These are phyloP conservation scores for Gryganskiella cystojenkinii DNA, from an alignment of 192 early-diverging fungal genomes.

Conservation along the genomic window DNA sequence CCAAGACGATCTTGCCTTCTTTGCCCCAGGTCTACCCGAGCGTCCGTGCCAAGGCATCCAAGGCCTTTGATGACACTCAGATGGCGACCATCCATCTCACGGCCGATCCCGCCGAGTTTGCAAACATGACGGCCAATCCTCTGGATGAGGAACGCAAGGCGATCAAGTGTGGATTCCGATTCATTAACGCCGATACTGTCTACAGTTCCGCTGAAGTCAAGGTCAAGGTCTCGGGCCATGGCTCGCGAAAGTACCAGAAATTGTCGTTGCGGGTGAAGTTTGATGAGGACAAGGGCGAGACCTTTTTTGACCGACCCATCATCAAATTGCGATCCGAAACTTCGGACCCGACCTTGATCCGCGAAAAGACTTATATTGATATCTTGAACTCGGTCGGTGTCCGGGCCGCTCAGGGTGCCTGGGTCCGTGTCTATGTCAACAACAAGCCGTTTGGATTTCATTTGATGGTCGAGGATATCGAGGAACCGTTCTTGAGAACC, in stretches of 20 bases:
- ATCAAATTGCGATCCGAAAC: conserved; percentile 49
- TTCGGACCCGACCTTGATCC: conserved; percentile 48
- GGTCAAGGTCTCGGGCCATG: conserved; percentile 55
- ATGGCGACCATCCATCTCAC: conserved; percentile 52
- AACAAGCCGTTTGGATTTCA: conserved; percentile 50
- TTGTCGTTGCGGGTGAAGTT: conserved; percentile 54
- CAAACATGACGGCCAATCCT: conserved; percentile 41
- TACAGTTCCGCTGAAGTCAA: conserved; percentile 33
- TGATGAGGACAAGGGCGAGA: conserved; percentile 24
- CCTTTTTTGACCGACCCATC: conserved; percentile 39
- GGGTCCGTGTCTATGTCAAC: conserved; percentile 52
- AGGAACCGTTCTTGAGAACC: conserved; percentile 33
- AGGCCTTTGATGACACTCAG: conserved; percentile 48
- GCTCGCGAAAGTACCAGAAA: conserved; percentile 47
- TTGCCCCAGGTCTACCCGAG: conserved; percentile 19
- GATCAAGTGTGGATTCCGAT: conserved; percentile 31
- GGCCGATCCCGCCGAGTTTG: conserved; percentile 23
- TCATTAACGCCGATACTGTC: conserved; percentile 25
- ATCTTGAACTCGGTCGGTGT: conserved; percentile 29
- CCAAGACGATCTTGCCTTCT: conserved; percentile 12
- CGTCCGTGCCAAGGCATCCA: conserved; percentile 9
- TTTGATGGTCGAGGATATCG: conserved; percentile 50
- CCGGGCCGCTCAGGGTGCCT: conserved; percentile 24
- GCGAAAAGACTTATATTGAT: conserved; percentile 55
- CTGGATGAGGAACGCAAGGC: conserved; percentile 25